Evolutionary conservation across 2,329 filamentous ascomycete species (phyloP), one percentile per base, ranked within the genome.

Genomic region (Beauveria medogensis): DNA sequence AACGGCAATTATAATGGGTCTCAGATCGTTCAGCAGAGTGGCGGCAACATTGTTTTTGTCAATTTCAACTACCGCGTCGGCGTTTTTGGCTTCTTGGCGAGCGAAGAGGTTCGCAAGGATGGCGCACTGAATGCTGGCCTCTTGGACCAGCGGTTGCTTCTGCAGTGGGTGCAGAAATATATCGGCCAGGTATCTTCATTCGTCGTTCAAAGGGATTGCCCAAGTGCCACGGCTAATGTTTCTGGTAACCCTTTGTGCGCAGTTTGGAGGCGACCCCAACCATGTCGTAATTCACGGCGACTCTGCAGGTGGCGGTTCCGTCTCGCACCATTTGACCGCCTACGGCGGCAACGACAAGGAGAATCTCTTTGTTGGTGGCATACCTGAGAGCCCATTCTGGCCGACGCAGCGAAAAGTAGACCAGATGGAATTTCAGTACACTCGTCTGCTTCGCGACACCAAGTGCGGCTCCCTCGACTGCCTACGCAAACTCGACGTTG

Each of bases 61-160:
- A 82, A 81, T 66, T 85, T 86, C 69, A 84, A 85, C 70, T 87
- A 87, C 67, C 79, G 86, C 7, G 81, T 89, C 7, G 84, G 84
- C 0, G 72, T 82, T 0, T 82, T 82, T 65, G 86, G 86, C 0
- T 89, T 88, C 65, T 75, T 89, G 1, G 80, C 83, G 0, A 80
- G 83, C 52, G 78, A 83, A 44, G 74, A 79, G 34, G 75, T 88
- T 10, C 77, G 78, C 43, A 68, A 73, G 5, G 73, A 83, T 64
- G 85, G 85, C 0, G 77, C 80, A 54, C 74, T 88, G 9, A 89
- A 90, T 67, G 82, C 74, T 2, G 87, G 87, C 0, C 70, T 89
- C 8, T 74, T 87, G 3, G 86, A 90, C 65, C 85, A 89, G 71
- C 76, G 84, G 20, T 77, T 81, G 28, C 74, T 82, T 2, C 69